phyloP scores from a whole-genome alignment of 2,329 filamentous ascomycete genomes.

The Neonectria ditissima region DNA sequence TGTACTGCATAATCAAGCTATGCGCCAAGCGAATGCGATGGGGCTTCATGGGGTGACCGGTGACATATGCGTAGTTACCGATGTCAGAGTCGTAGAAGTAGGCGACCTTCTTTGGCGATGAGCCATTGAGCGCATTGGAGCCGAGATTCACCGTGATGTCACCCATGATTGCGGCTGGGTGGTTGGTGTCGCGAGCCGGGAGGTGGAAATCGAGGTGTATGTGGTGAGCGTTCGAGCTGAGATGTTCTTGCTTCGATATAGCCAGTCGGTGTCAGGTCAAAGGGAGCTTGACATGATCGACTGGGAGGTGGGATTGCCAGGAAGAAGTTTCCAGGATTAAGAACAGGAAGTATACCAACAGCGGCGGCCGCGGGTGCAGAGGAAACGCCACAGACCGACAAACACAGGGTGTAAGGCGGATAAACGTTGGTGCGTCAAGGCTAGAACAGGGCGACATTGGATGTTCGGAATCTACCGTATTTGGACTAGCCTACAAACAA shows the following conservation, averaged over 20 bases:
- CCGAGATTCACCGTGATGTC: slow-evolving; percentile 55
- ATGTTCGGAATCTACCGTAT: slow-evolving; percentile 6
- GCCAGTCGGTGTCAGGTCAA: slow-evolving; percentile 33
- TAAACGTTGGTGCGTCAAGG: slow-evolving; percentile 46
- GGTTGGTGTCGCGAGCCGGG: slow-evolving; percentile 33
- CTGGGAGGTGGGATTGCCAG: slow-evolving; percentile 22
- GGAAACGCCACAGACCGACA: slow-evolving; percentile 33
- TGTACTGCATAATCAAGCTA: slow-evolving; percentile 95
- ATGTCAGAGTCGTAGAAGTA: slow-evolving; percentile 99
- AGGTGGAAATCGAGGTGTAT: slow-evolving; percentile 20
- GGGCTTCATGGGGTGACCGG: slow-evolving; percentile 98
- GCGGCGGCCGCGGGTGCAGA: slow-evolving; percentile 36
- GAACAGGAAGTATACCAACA: slow-evolving; percentile 37
- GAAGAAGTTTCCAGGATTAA: slow-evolving; percentile 31
- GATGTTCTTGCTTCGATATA: not conserved
- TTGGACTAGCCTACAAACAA: slow-evolving; percentile 11
- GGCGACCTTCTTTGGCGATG: slow-evolving; percentile 82
- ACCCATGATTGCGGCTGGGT: slow-evolving; percentile 48
- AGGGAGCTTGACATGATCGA: slow-evolving; percentile 40
- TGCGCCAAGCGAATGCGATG: slow-evolving; percentile 96
- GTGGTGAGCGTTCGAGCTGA: slow-evolving; percentile 10
- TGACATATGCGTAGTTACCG: slow-evolving; percentile 97
- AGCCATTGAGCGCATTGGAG: slow-evolving; percentile 60
- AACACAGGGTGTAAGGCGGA: slow-evolving; percentile 40
- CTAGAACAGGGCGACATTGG: slow-evolving; percentile 1